Percentiles rank a stretch among this genome's conserved stretches.
Conservation (phyloP, 179 eudicot genomes). For the Beta lomatogona region DNA sequence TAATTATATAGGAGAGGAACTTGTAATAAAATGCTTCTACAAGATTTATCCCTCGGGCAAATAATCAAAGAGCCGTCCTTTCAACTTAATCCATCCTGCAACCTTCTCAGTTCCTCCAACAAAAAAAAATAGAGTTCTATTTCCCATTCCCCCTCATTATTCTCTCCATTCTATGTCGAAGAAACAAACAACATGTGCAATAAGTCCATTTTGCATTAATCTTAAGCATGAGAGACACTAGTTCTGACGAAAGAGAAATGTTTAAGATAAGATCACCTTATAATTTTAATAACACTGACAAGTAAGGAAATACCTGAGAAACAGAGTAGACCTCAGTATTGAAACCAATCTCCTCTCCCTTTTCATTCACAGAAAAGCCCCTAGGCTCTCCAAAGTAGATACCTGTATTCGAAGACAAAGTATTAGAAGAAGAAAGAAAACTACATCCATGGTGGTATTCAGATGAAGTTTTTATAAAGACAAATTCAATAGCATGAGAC, state of each 20-base stretch:
- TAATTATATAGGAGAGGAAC: too few species aligned
- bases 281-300: not conserved
- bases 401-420: constrained; percentile 42
- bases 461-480: not conserved
- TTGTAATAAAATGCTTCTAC: not conserved
- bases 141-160: too few species aligned
- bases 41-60: not conserved
- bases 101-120: not conserved
- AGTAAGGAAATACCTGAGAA: constrained; percentile 63
- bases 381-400: constrained; percentile 97
- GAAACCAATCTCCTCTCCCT: constrained; percentile 87
- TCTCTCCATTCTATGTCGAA: too few species aligned
- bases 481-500: constrained; percentile 20
- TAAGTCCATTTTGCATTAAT: not conserved
- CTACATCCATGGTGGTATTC: not conserved
- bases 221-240: not conserved
- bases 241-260: not conserved
- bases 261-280: not conserved
- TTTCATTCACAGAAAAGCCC: constrained; percentile 77
- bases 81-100: not conserved
- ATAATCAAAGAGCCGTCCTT: not conserved
- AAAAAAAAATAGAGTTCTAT: not conserved
- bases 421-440: not conserved
- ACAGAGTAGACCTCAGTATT: constrained; percentile 90
- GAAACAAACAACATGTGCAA: not conserved